Conservation (phyloP, 2,329 filamentous ascomycete species). For the Corynespora cassiicola region DNA sequence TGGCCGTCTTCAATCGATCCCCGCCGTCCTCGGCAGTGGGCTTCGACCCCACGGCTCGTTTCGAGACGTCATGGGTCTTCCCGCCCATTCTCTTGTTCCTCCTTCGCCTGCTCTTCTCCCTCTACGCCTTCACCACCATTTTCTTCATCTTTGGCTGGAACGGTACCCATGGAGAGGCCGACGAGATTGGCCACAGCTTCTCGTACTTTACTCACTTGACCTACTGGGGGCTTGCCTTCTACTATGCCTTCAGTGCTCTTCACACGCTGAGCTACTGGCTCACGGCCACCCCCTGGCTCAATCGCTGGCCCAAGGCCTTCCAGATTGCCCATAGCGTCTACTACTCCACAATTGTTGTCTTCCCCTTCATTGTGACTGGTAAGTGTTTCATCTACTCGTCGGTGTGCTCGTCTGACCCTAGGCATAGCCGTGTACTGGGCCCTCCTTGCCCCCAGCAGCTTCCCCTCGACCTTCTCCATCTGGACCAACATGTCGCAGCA, state of each 20-base stretch:
- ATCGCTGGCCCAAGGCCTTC: slow-evolving; percentile 45
- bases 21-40: slow-evolving; percentile 30
- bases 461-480: slow-evolving; percentile 41
- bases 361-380: slow-evolving; percentile 54
- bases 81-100: slow-evolving; percentile 67
- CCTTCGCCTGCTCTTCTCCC: slow-evolving; percentile 56
- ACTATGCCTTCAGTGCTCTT: slow-evolving; percentile 70
- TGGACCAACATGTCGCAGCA: slow-evolving; percentile 76
- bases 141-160: slow-evolving; percentile 74
- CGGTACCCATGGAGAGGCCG: slow-evolving; percentile 60
- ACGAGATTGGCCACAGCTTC: slow-evolving; percentile 62
- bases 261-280: slow-evolving; percentile 72
- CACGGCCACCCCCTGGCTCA: slow-evolving; percentile 43
- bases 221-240: slow-evolving; percentile 84
- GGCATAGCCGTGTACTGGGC: slow-evolving; percentile 53
- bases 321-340: slow-evolving; percentile 49
- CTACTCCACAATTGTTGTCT: slow-evolving; percentile 51
- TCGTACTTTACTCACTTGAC: slow-evolving; percentile 84
- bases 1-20: slow-evolving; percentile 33
- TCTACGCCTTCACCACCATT: slow-evolving; percentile 75
- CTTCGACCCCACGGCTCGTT: slow-evolving; percentile 64
- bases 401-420: slow-evolving; percentile 15
- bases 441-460: slow-evolving; percentile 42
- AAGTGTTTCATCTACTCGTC: slow-evolving; percentile 22
- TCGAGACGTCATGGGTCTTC: slow-evolving; percentile 84